phyloP scores from a whole-genome alignment of 1,284 basidiomycete species.

The Trametes pubescens region DNA sequence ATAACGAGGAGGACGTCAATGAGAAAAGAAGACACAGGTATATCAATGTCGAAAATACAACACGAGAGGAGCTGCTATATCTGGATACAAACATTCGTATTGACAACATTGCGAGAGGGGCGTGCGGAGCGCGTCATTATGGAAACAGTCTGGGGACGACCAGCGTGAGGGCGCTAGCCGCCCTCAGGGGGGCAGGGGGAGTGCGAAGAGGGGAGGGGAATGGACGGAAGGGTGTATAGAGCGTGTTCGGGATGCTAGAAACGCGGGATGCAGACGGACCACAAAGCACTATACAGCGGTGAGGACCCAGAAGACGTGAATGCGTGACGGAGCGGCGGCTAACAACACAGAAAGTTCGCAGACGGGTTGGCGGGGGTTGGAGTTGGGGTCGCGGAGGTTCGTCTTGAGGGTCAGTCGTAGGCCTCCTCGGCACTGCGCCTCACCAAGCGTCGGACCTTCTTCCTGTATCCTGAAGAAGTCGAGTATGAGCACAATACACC shows the following conservation, averaged over 20 bases:
- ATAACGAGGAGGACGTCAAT: too few relatives aligned
- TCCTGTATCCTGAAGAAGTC: constrained; percentile 74
- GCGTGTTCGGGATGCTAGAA: constrained; percentile 9
- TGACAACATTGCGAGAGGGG: constrained; percentile 3
- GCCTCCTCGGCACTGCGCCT: constrained; percentile 88
- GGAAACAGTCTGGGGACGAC: background rate
- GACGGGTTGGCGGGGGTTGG: constrained; percentile 3
- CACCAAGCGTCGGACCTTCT: constrained; percentile 90
- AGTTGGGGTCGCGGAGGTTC: background rate
- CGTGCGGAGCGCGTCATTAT: constrained; percentile 1
- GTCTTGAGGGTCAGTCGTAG: constrained; percentile 57
- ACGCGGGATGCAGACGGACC: background rate
- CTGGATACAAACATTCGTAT: constrained; percentile 2
- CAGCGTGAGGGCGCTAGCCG: too few relatives aligned
- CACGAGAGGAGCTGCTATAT: constrained; percentile 1
- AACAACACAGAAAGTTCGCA: constrained; percentile 22
- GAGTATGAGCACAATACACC: background rate
- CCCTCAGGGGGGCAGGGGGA: too few relatives aligned
- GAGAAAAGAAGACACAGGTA: background rate
- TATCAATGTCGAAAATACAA: background rate
- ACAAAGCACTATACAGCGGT: constrained; percentile 31
- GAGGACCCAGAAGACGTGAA: constrained; percentile 20
- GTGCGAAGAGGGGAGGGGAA: background rate
- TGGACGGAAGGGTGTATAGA: constrained; percentile 1
- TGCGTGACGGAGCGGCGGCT: constrained; percentile 22